A percentile compares a stretch with the other conserved stretches of the same genome.
These are phyloP conservation scores for Sanghuangporus baumii DNA, from an alignment of 1,284 basidiomycete genomes.

Conservation along the genomic window DNA sequence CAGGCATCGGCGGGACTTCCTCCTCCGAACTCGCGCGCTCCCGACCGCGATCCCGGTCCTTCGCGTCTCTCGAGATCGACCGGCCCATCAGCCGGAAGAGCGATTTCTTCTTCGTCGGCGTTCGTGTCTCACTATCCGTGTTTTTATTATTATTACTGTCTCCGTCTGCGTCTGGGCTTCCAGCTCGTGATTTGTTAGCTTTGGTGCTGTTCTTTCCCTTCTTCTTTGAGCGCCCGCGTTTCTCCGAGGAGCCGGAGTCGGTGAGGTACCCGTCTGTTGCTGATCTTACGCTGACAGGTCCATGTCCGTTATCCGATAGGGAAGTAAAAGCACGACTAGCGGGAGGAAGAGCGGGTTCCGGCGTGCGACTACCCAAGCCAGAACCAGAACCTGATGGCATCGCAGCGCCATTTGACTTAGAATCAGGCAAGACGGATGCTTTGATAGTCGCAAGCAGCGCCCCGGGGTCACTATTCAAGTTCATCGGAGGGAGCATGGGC, in stretches of 20 bases:
- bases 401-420: neutral
- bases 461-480: slow-evolving; percentile 2
- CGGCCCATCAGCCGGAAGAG: slow-evolving; percentile 14
- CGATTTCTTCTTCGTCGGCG: slow-evolving; percentile 5
- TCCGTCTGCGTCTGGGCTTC: slow-evolving; percentile 3
- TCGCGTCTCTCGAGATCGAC: neutral
- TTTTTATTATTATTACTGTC: neutral
- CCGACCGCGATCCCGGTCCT: slow-evolving; percentile 2
- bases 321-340: neutral
- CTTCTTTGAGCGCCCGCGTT: slow-evolving; percentile 11
- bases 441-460: slow-evolving; percentile 15
- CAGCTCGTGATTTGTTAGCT: neutral
- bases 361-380: neutral
- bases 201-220: neutral
- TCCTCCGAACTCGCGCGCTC: neutral
- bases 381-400: neutral
- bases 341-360: neutral
- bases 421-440: neutral
- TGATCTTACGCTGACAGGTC: neutral
- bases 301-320: neutral
- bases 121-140: neutral
- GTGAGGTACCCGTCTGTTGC: slow-evolving; percentile 8
- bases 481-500: neutral
- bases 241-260: slow-evolving; percentile 7
- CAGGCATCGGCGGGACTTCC: neutral